phyloP scores from a whole-genome alignment of 768 basidiomycete genomes.

The Suillus placidus region DNA sequence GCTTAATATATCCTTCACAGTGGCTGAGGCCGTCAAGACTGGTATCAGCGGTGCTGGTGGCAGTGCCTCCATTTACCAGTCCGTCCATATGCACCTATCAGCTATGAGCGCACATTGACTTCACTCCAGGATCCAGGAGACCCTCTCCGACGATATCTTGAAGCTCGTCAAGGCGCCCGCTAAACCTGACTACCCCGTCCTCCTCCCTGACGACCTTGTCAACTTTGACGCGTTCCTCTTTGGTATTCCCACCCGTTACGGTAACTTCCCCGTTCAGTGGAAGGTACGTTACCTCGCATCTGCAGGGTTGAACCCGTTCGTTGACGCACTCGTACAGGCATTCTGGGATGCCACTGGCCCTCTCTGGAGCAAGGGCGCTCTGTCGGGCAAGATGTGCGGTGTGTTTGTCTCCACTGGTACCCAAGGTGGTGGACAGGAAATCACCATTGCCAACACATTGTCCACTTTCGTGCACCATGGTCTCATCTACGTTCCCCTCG shows the following conservation, averaged over 20 bases:
- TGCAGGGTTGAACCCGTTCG: not conserved
- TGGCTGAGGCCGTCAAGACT: slow-evolving; percentile 39
- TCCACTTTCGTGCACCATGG: slow-evolving; percentile 60
- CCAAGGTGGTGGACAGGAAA: slow-evolving; percentile 53
- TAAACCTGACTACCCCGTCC: slow-evolving; percentile 66
- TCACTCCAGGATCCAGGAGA: slow-evolving; percentile 70
- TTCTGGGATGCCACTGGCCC: slow-evolving; percentile 57
- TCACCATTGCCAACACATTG: slow-evolving; percentile 40
- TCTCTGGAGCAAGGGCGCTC: slow-evolving; percentile 44
- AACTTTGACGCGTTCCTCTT: slow-evolving; percentile 44
- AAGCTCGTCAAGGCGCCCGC: slow-evolving; percentile 69
- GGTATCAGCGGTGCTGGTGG: slow-evolving; percentile 49
- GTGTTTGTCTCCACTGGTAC: slow-evolving; percentile 49
- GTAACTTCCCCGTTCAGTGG: slow-evolving; percentile 55
- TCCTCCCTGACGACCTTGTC: slow-evolving; percentile 17
- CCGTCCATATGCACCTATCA: slow-evolving; percentile 17
- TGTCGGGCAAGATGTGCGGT: slow-evolving; percentile 50
- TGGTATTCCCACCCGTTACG: slow-evolving; percentile 49
- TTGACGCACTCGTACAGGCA: slow-evolving; percentile 34
- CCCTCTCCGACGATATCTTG: slow-evolving; percentile 72
- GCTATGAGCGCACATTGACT: not conserved
- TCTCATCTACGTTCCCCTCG: slow-evolving; percentile 54
- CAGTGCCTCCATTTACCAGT: slow-evolving; percentile 50
- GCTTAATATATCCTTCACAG: slow-evolving; percentile 17
- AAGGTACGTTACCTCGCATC: slow-evolving; percentile 40